Evolutionary conservation across 495 filamentous ascomycete genomes (phyloP).

Genomic region (Tricharina praecox): DNA sequence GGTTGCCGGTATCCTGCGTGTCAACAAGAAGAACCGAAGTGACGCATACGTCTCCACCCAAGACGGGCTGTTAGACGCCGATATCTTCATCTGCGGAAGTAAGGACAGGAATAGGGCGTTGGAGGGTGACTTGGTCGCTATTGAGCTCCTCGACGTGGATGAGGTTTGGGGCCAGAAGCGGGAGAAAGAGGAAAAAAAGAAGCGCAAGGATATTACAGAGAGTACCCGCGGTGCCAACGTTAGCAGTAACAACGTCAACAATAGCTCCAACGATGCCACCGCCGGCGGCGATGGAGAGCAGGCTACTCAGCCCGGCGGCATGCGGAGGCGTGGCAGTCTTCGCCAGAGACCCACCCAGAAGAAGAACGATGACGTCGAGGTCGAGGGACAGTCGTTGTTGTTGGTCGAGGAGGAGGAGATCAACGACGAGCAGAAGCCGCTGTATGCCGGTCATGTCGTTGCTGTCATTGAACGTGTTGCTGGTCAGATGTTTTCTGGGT

Average conservation of each 20-base stretch:
- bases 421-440: conserved; percentile 90
- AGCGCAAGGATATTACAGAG: conserved; percentile 95
- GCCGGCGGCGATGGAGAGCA: conserved; percentile 50
- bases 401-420: conserved; percentile 97
- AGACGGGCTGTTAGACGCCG: conserved; percentile 74
- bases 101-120: conserved; percentile 94
- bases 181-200: conserved; percentile 99
- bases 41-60: conserved; percentile 92
- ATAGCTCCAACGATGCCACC: conserved; percentile 47
- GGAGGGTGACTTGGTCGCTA: conserved; percentile 86
- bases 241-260: too few relatives aligned
- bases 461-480: conserved; percentile 93
- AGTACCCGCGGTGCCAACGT: conserved; percentile 46
- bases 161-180: conserved; percentile 97
- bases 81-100: conserved; percentile 98
- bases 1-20: conserved; percentile 86
- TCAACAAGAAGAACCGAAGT: conserved; percentile 98
- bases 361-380: conserved; percentile 99
- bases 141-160: conserved; percentile 93
- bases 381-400: conserved; percentile 90
- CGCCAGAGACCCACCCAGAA: conserved; percentile 95
- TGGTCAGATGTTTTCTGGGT: conserved; percentile 96
- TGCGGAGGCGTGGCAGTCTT: conserved; percentile 82
- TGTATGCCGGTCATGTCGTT: conserved; percentile 93
- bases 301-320: conserved; percentile 50